Conservation (phyloP, 768 basidiomycete species). For the Nidularia sp. region DNA sequence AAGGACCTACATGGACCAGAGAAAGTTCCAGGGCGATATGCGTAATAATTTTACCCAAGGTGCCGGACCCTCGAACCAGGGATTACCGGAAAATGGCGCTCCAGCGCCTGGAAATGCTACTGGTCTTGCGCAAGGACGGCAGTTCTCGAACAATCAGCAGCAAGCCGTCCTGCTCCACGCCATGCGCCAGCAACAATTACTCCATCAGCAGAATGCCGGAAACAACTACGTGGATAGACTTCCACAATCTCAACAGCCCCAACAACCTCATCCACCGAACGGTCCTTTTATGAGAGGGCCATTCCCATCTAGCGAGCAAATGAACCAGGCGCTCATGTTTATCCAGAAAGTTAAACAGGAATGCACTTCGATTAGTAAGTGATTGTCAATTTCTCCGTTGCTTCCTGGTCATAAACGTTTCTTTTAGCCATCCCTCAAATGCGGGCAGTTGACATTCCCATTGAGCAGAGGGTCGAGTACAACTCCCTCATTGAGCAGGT, state of each 20-base stretch:
- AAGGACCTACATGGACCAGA: constrained; percentile 31
- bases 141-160: constrained; percentile 13
- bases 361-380: constrained; percentile 20
- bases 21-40: constrained; percentile 15
- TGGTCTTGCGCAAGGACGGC: constrained; percentile 4
- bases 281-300: neutral
- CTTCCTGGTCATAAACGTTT: neutral
- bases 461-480: constrained; percentile 53
- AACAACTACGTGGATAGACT: no score
- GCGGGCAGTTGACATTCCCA: constrained; percentile 34
- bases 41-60: constrained; percentile 11
- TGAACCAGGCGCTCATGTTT: constrained; percentile 19
- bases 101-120: neutral
- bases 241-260: no score
- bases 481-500: constrained; percentile 45
- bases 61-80: constrained; percentile 9
- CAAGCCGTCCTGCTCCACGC: constrained; percentile 14
- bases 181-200: constrained; percentile 3
- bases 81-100: neutral
- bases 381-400: neutral
- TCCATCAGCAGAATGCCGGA: constrained; percentile 1
- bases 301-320: constrained; percentile 25
- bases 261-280: neutral
- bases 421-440: constrained; percentile 30
- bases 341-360: constrained; percentile 27